A percentile compares a stretch with the other conserved stretches of the same genome.
phyloP scores from a whole-genome alignment of 306 rosid species.

The Cotoneaster glaucophyllus region DNA sequence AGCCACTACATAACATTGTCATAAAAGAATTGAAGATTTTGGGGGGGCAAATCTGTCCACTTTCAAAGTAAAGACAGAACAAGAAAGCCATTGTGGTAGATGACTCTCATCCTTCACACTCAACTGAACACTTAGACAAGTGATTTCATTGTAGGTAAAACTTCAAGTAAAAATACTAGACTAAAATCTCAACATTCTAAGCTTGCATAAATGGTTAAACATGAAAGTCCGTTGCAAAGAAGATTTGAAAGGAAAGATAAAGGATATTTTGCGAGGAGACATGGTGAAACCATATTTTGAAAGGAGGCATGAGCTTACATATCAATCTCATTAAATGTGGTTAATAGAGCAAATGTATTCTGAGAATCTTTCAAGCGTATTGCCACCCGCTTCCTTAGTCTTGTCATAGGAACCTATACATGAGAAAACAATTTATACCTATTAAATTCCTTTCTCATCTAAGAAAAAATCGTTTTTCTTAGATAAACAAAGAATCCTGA shows the following conservation, averaged over 20 bases:
- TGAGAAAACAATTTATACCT: not conserved
- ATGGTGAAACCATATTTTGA: not conserved
- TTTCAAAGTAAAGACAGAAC: not conserved
- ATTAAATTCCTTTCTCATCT: not conserved
- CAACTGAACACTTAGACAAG: not conserved
- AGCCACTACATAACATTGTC: not conserved
- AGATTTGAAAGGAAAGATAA: not conserved
- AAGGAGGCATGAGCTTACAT: constrained; percentile 30
- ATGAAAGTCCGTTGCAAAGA: not conserved
- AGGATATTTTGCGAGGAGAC: not conserved
- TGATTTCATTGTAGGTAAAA: not conserved
- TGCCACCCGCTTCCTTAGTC: constrained; percentile 66
- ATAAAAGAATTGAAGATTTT: not conserved
- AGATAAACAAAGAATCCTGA: not conserved
- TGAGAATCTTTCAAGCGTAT: constrained; percentile 62
- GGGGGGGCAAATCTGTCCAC: not conserved
- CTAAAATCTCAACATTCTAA: not conserved
- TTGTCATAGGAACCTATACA: constrained; percentile 57
- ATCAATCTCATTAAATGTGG: constrained; percentile 65
- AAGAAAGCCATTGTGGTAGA: not conserved
- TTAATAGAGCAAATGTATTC: constrained; percentile 59
- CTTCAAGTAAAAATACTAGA: not conserved
- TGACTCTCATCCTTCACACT: not conserved
- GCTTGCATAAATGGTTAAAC: not conserved
- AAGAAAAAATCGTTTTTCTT: not conserved